phyloP scores from a whole-genome alignment of 2,329 filamentous ascomycete species.

The Mycogone perniciosa region DNA sequence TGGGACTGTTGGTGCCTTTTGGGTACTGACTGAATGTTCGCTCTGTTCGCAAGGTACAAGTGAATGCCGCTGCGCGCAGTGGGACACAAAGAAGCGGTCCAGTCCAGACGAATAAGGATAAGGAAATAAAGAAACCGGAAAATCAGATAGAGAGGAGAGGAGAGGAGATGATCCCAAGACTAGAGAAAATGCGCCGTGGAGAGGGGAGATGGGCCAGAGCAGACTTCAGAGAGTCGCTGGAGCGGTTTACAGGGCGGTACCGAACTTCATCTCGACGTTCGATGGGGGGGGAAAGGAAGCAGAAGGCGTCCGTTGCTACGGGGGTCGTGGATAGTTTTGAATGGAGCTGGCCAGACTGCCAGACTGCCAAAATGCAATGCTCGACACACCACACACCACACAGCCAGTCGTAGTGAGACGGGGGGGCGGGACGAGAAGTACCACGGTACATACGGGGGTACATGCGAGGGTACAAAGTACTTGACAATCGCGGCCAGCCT shows the following conservation, averaged over 20 bases:
- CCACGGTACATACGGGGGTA: background rate
- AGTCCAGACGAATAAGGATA: conserved; percentile 2
- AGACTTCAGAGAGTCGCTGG: conserved; percentile 51
- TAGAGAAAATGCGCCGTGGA: conserved; percentile 31
- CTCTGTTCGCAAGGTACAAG: conserved; percentile 41
- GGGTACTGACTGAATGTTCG: background rate
- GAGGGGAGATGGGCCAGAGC: conserved; percentile 37
- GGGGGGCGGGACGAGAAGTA: conserved; percentile 9
- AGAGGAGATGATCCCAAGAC: conserved; percentile 20
- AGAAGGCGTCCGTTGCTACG: conserved; percentile 12
- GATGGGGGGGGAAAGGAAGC: conserved; percentile 34
- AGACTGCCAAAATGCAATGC: background rate
- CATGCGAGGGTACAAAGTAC: conserved; percentile 3
- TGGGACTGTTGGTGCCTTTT: background rate
- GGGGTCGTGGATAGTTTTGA: conserved; percentile 33
- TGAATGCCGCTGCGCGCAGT: conserved; percentile 41
- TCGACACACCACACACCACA: background rate
- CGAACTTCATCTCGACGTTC: conserved; percentile 51
- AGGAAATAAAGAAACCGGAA: conserved; percentile 9
- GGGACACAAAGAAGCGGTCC: background rate
- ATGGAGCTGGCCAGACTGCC: conserved; percentile 12
- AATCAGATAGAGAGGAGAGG: conserved; percentile 16
- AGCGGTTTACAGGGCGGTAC: conserved; percentile 43
- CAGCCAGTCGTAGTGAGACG: background rate
- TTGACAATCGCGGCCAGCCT: background rate